A percentile compares a stretch with the other conserved stretches of the same genome.
These are phyloP conservation scores for Candida sojae DNA, from an alignment of 1,139 yeast species.

Conservation along the genomic window DNA sequence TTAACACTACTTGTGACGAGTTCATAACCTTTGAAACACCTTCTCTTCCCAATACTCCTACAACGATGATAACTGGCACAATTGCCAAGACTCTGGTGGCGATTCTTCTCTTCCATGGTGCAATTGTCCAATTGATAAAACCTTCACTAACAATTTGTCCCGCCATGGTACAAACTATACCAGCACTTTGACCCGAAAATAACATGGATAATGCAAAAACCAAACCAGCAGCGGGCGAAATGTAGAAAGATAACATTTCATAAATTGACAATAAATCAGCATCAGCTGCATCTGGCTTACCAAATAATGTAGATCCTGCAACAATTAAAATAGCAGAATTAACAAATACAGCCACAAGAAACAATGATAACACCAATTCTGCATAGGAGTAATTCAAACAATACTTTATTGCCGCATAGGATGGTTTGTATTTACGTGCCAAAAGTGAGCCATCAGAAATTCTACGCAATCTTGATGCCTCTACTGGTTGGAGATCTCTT, in stretches of 20 bases:
- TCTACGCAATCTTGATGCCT: constrained; percentile 17
- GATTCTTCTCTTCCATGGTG: constrained; percentile 70
- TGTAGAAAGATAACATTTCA: constrained; percentile 56
- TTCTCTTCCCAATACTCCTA: constrained; percentile 63
- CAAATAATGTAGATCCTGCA: constrained; percentile 67
- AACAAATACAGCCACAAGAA: constrained; percentile 72
- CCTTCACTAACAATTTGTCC: constrained; percentile 85
- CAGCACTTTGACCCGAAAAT: constrained; percentile 80
- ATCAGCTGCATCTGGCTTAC: constrained; percentile 61
- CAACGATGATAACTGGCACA: constrained; percentile 67
- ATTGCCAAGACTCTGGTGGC: constrained; percentile 74
- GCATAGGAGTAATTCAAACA: constrained; percentile 65
- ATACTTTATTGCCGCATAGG: constrained; percentile 64
- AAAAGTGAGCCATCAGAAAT: constrained; percentile 40
- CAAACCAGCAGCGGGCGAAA: constrained; percentile 71
- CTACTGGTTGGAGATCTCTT: constrained; percentile 15
- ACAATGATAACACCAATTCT: constrained; percentile 65
- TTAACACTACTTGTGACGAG: constrained; percentile 72
- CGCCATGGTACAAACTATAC: constrained; percentile 78
- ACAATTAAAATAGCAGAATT: constrained; percentile 74
- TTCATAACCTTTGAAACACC: constrained; percentile 72
- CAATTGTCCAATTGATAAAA: constrained; percentile 68
- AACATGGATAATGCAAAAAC: constrained; percentile 73
- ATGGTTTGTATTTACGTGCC: constrained; percentile 55
- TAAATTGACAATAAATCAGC: constrained; percentile 80